Conservation (phyloP, 2,329 filamentous ascomycete species). For the Rutstroemia sp. region DNA sequence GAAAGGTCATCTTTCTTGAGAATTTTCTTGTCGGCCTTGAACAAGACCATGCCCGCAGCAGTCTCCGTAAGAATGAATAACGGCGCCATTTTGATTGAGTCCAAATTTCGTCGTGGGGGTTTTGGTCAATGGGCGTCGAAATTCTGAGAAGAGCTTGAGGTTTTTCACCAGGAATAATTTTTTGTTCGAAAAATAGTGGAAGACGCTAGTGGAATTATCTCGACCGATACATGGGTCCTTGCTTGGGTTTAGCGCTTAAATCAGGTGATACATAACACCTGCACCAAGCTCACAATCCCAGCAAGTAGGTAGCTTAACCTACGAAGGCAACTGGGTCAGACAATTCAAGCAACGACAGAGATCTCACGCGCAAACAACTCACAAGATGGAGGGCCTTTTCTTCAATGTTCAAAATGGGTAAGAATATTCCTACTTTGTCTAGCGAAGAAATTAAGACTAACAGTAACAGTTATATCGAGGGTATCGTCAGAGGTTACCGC, state of each 20-base stretch:
- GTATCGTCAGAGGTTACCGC: slow-evolving; percentile 93
- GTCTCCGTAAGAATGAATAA: slow-evolving; percentile 92
- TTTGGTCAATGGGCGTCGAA: slow-evolving; percentile 9
- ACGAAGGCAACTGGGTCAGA: slow-evolving; percentile 8
- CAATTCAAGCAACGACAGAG: slow-evolving; percentile 11
- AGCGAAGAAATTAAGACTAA: slow-evolving; percentile 16
- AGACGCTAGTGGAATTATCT: slow-evolving; percentile 13
- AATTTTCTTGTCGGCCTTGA: slow-evolving; percentile 99
- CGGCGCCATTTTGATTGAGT: slow-evolving; percentile 53
- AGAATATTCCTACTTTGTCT: slow-evolving; percentile 20
- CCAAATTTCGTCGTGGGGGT: slow-evolving; percentile 10
- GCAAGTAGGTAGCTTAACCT: background rate
- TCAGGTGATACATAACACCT: slow-evolving; percentile 11
- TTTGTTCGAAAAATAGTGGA: slow-evolving; percentile 13
- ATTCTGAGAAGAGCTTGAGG: slow-evolving; percentile 12
- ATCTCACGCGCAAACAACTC: slow-evolving; percentile 5
- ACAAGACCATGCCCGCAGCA: slow-evolving; percentile 80
- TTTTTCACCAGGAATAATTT: slow-evolving; percentile 20
- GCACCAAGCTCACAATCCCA: slow-evolving; percentile 2
- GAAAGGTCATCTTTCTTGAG: slow-evolving; percentile 78
- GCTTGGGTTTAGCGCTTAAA: background rate
- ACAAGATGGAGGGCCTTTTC: slow-evolving; percentile 79
- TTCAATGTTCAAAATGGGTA: slow-evolving; percentile 95
- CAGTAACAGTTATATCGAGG: slow-evolving; percentile 78
- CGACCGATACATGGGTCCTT: background rate